Evolutionary conservation across 2,329 filamentous ascomycete species (phyloP).

Genomic region (Didymella exigua): DNA sequence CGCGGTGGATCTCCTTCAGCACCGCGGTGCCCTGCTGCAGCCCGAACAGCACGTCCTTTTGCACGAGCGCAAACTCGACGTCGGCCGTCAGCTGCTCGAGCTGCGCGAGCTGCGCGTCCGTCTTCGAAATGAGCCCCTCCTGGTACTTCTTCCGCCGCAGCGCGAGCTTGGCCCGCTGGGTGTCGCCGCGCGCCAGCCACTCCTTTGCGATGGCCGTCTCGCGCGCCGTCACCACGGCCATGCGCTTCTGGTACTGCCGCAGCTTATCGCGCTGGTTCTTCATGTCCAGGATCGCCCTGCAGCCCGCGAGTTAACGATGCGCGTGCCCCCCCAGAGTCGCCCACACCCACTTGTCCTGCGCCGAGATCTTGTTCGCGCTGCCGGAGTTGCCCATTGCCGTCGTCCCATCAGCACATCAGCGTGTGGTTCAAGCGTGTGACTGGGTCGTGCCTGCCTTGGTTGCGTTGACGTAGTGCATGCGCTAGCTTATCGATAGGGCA

Average conservation of each 20-base stretch:
- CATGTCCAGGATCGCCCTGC: constrained; percentile 93
- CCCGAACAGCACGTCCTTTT: constrained; percentile 94
- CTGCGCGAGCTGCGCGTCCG: constrained; percentile 91
- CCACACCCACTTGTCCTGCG: constrained; percentile 79
- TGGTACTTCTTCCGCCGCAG: constrained; percentile 97
- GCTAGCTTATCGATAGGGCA: constrained; percentile 45
- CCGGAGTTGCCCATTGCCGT: constrained; percentile 69
- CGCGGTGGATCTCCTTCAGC: constrained; percentile 85
- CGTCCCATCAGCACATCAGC: constrained; percentile 29
- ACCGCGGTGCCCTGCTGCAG: constrained; percentile 90
- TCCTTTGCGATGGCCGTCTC: constrained; percentile 86
- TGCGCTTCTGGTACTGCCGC: constrained; percentile 92
- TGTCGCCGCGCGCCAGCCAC: constrained; percentile 81
- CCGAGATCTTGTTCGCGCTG: constrained; percentile 70
- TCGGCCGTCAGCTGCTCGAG: constrained; percentile 85
- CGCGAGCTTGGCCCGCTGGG: constrained; percentile 80
- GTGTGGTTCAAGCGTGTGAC: constrained; percentile 16
- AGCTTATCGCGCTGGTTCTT: constrained; percentile 97
- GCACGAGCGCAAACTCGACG: constrained; percentile 94
- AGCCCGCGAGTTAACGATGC: constrained; percentile 9
- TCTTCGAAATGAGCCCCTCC: constrained; percentile 84
- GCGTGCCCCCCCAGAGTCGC: not conserved
- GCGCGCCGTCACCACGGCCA: constrained; percentile 81
- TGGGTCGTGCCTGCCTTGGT: constrained; percentile 32
- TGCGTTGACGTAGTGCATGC: constrained; percentile 29